Conservation (phyloP, 805 yeast species). For the Yamadazyma sp. region DNA sequence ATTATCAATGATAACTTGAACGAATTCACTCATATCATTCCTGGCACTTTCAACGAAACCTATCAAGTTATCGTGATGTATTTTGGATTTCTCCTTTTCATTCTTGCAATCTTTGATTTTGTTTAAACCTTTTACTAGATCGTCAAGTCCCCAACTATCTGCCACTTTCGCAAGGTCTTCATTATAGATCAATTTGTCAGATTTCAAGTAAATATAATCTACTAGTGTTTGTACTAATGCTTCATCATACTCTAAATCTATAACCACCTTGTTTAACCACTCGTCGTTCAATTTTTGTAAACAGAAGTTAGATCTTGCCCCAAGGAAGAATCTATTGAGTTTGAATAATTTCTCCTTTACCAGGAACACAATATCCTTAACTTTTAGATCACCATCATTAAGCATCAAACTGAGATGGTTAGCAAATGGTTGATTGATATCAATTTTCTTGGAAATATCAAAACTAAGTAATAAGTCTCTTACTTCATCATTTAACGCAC, state of each 20-base stretch:
- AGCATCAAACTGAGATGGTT: slow-evolving; percentile 57
- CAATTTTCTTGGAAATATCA: slow-evolving; percentile 68
- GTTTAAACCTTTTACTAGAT: slow-evolving; percentile 30
- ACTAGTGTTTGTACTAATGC: slow-evolving; percentile 21
- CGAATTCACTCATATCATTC: slow-evolving; percentile 28
- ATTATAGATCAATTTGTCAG: slow-evolving; percentile 25
- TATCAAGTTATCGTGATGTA: slow-evolving; percentile 29
- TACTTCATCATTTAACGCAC: slow-evolving; percentile 69
- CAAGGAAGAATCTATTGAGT: slow-evolving; percentile 31
- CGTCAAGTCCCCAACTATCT: slow-evolving; percentile 26
- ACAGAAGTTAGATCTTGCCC: slow-evolving; percentile 30
- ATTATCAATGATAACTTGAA: slow-evolving; percentile 20
- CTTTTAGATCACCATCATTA: slow-evolving; percentile 19
- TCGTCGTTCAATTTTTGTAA: slow-evolving; percentile 14
- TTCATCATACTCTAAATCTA: slow-evolving; percentile 18
- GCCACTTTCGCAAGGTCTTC: slow-evolving; percentile 13
- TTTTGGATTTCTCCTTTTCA: slow-evolving; percentile 21
- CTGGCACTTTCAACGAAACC: slow-evolving; percentile 35
- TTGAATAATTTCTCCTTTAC: slow-evolving; percentile 18
- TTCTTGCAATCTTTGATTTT: slow-evolving; percentile 14
- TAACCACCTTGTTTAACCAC: slow-evolving; percentile 8
- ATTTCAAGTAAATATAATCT: slow-evolving; percentile 31
- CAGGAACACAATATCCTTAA: slow-evolving; percentile 32
- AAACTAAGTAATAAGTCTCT: slow-evolving; percentile 54
- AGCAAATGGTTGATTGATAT: slow-evolving; percentile 68